Conservation (phyloP, 441 rosid species). For the Croton setiger region DNA sequence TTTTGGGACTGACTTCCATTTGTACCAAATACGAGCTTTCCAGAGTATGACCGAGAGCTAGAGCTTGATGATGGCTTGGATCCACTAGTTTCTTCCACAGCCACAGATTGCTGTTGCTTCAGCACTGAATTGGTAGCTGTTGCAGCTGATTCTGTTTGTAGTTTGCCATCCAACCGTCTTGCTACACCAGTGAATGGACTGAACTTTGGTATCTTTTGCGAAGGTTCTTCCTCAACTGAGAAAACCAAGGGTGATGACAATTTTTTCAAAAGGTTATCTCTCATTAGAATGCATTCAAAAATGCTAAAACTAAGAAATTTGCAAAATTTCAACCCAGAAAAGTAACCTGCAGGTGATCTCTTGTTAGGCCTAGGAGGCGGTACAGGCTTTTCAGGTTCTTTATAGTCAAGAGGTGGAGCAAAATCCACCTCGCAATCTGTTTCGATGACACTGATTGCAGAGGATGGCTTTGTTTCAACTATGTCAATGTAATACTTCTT, state of each 20-base stretch:
- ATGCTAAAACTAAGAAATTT: background rate
- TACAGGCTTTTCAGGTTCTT: constrained; percentile 62
- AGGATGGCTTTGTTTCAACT: constrained; percentile 72
- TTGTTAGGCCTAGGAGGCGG: constrained; percentile 30
- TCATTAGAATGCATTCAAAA: background rate
- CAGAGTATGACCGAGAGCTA: constrained; percentile 29
- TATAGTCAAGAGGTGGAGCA: constrained; percentile 84
- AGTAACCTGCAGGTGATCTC: constrained; percentile 48
- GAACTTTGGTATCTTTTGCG: constrained; percentile 41
- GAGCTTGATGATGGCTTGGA: constrained; percentile 30
- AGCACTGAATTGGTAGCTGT: constrained; percentile 16
- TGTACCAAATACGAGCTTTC: constrained; percentile 56
- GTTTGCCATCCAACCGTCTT: constrained; percentile 56
- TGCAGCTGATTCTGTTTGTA: constrained; percentile 23
- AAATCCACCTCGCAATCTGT: constrained; percentile 95
- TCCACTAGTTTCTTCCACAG: constrained; percentile 19
- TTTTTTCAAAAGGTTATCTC: background rate
- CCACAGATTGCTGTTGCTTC: constrained; percentile 25
- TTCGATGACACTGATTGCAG: constrained; percentile 80
- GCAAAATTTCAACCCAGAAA: background rate
- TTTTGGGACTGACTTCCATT: constrained; percentile 28
- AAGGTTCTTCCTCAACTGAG: constrained; percentile 44
- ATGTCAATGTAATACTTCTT: constrained; percentile 82
- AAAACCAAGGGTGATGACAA: background rate
- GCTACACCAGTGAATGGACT: constrained; percentile 52